Percentiles rank a stretch among this genome's conserved stretches.
Evolutionary conservation across 495 filamentous ascomycete species (phyloP).

Genomic region (Tuber magnatum): DNA sequence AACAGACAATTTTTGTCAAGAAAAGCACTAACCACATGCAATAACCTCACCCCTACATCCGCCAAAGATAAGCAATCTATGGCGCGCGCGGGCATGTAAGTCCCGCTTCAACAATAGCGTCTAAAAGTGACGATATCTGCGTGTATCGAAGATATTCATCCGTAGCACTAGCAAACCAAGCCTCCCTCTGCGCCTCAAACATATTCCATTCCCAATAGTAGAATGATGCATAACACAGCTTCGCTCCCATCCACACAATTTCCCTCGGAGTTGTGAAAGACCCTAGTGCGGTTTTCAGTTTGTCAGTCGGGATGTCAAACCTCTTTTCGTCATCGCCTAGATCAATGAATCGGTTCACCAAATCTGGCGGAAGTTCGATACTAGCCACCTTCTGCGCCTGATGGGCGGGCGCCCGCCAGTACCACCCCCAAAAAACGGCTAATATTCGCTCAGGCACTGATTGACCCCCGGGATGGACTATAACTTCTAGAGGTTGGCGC

Average conservation of each 20-base stretch:
- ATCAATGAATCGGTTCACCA: not conserved
- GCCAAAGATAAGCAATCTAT: not conserved
- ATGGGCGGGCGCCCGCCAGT: not conserved
- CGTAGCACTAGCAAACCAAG: not conserved
- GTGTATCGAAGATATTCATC: not conserved
- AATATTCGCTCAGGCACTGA: not conserved
- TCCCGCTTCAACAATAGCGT: not conserved
- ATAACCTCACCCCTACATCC: not conserved
- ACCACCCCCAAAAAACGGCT: not conserved
- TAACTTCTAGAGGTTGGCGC: slow-evolving; percentile 12
- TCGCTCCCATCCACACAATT: slow-evolving; percentile 6
- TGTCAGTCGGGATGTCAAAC: not conserved
- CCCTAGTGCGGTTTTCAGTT: not conserved
- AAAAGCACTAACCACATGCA: not conserved
- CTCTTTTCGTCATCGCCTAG: not conserved
- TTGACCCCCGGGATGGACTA: not conserved
- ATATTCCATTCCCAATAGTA: not conserved
- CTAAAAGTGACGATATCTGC: not conserved
- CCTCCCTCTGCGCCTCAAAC: not conserved
- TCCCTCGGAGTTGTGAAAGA: not conserved
- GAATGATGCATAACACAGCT: not conserved
- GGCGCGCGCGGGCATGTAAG: not conserved
- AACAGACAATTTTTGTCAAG: no score
- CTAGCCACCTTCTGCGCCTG: slow-evolving; percentile 2
- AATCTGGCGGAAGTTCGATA: not conserved